phyloP scores from a whole-genome alignment of 2,329 filamentous ascomycete species.

The Botrytis elliptica region DNA sequence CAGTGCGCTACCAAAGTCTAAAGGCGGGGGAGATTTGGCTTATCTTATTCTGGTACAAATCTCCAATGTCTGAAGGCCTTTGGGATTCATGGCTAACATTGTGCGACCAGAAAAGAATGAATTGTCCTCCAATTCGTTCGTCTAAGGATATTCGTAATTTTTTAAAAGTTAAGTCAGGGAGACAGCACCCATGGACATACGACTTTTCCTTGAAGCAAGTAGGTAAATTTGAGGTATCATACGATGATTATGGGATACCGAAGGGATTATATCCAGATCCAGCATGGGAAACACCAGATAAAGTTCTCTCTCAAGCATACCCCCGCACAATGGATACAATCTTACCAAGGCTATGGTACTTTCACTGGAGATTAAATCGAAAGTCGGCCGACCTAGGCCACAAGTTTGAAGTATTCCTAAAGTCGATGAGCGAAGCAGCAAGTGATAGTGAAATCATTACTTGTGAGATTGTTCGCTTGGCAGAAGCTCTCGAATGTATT shows the following conservation, averaged over 20 bases:
- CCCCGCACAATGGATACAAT: neutral
- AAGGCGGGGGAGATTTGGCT: rapidly evolving
- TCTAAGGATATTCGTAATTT: neutral
- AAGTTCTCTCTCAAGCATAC: neutral
- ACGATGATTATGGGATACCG: neutral
- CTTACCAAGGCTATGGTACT: neutral
- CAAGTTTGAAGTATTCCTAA: neutral
- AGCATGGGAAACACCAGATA: neutral
- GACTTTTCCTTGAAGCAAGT: neutral
- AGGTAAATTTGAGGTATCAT: neutral
- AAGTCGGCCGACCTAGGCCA: neutral
- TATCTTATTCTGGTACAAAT: neutral
- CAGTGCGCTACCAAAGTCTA: rapidly evolving
- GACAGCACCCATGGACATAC: neutral
- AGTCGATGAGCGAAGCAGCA: neutral
- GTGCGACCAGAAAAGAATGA: neutral
- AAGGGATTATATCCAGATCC: neutral
- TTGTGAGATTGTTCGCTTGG: neutral
- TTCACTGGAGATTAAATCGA: neutral
- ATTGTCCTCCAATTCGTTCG: conserved; percentile 5
- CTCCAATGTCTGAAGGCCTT: neutral
- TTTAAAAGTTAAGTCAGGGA: neutral
- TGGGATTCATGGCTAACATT: neutral
- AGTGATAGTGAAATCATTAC: neutral
- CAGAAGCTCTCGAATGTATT: neutral